These are phyloP conservation scores for Bothriochloa decipiens DNA, from an alignment of 176 grass and related monocot species.

Conservation along the genomic window DNA sequence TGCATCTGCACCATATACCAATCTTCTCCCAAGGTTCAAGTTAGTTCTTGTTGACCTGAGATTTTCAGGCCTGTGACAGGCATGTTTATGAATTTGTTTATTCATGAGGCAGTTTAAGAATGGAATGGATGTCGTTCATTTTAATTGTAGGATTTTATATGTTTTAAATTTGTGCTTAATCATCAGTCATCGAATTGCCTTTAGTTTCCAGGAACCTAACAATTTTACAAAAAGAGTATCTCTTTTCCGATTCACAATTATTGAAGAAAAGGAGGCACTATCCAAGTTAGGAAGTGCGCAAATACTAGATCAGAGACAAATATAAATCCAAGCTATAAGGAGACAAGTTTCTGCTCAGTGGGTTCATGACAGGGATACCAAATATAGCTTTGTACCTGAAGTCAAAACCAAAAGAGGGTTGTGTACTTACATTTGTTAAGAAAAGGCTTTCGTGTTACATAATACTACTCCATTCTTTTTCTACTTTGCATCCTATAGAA, in stretches of 20 bases:
- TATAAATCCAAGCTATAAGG: constrained; percentile 10
- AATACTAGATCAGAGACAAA: constrained; percentile 23
- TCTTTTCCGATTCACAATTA: constrained; percentile 14
- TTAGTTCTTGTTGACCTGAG: background rate
- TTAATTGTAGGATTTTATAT: background rate
- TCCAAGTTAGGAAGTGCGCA: background rate
- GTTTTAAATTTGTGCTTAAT: constrained; percentile 1
- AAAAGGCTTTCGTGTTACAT: constrained; percentile 1
- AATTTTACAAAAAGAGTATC: constrained; percentile 1
- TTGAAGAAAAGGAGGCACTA: constrained; percentile 9
- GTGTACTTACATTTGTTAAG: background rate
- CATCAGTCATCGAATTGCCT: constrained; percentile 1
- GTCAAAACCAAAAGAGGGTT: constrained; percentile 13
- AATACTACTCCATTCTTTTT: background rate
- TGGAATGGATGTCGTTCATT: background rate
- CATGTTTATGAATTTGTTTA: background rate
- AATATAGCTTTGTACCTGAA: constrained; percentile 27
- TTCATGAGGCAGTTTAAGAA: background rate
- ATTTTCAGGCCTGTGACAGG: background rate
- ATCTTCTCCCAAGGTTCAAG: background rate
- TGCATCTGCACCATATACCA: background rate
- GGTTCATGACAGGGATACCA: constrained; percentile 4
- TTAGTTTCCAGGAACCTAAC: background rate
- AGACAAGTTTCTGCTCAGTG: constrained; percentile 14
- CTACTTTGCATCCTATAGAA: background rate